Percentiles rank a stretch among this genome's conserved stretches.
phyloP scores from a whole-genome alignment of 371 early-diverging fungal species.

The Funneliformis caledonium region DNA sequence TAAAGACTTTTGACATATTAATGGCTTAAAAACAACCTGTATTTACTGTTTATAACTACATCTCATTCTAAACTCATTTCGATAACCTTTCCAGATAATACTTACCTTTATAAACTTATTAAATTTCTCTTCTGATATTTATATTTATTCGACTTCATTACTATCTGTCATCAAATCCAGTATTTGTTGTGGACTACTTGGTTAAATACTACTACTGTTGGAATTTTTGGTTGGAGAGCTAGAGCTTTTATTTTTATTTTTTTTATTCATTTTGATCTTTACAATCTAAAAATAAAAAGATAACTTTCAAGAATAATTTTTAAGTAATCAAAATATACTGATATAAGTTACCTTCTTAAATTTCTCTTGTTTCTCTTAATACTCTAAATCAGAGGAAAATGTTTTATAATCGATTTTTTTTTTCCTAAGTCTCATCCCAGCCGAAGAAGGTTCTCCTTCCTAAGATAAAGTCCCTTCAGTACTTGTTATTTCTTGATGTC shows the following conservation, averaged over 20 bases:
- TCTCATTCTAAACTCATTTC: slow-evolving; percentile 31
- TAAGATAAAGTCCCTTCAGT: neutral
- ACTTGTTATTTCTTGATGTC: neutral
- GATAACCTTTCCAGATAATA: slow-evolving; percentile 32
- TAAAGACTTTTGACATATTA: slow-evolving; percentile 39
- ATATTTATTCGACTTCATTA: slow-evolving; percentile 17
- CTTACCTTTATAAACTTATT: slow-evolving; percentile 28
- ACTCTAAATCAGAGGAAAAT: slow-evolving; percentile 1
- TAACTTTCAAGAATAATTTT: neutral
- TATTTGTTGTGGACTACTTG: slow-evolving; percentile 20
- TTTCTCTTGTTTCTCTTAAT: neutral
- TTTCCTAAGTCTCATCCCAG: slow-evolving; percentile 19
- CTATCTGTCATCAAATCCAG: slow-evolving; percentile 29
- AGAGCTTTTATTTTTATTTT: slow-evolving; percentile 28
- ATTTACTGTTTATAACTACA: slow-evolving; percentile 34
- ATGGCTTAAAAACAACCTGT: slow-evolving; percentile 12
- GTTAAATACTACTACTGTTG: slow-evolving; percentile 1
- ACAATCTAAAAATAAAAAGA: slow-evolving; percentile 27
- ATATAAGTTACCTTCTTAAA: slow-evolving; percentile 36
- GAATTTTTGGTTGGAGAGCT: slow-evolving; percentile 35
- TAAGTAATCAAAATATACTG: slow-evolving; percentile 5
- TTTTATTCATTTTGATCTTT: slow-evolving; percentile 28
- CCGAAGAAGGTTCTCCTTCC: slow-evolving; percentile 20
- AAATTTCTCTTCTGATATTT: slow-evolving; percentile 26
- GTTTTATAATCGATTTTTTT: slow-evolving; percentile 11